Base-by-base conservation (phyloP, 78 protist species). In the Isochrysis galbana region DNA sequence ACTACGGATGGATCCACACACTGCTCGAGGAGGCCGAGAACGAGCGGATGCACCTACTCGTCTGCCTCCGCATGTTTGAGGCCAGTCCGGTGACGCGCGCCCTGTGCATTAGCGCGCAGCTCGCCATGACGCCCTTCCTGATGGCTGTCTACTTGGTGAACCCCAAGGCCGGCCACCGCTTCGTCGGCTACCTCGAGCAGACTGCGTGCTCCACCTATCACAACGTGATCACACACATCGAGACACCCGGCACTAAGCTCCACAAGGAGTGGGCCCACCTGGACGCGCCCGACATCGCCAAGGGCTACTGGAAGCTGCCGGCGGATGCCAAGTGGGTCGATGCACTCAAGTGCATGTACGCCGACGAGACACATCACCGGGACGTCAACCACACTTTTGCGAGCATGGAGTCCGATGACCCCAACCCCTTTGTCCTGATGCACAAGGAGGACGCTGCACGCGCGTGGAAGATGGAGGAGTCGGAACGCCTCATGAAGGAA, bases 1-100 rank as follows among this genome's bases (percentile, higher is more conserved):
- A 98, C 92, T 54, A 94, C 72, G 95, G 95, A 42, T 48, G 55
- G 74, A 95, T 95, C 82, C 93, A 92, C 94, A 93, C 94, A 17
- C 93, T 95, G 11, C 91, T 93, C 4, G 94, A 89, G 46, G 96
- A 94, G 51, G 95, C 95, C 3, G 95, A 94, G 82, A 98, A 98
- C 92, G 99, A 98, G 87, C 91, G 98, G 90, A 96, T 96, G 97
- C 99, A 98, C 93, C 47, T 98, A 67, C 67, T 98, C 69, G 90
- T 91, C 51, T 97, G 93, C 80, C 87, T 97, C 91, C 88, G 4
- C 21, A 48, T 69, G 48, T 39, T 48, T 46, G 1, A 54, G 1
- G 82, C 44, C 7, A 46, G 82, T 4, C 39, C 72, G 7, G 34
- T 39, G 1, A 39, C 84, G 14, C 46, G 92, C 48, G 10, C 11